These are phyloP conservation scores for Quillaja saponaria DNA, from an alignment of 306 rosid species.

Conservation along the genomic window DNA sequence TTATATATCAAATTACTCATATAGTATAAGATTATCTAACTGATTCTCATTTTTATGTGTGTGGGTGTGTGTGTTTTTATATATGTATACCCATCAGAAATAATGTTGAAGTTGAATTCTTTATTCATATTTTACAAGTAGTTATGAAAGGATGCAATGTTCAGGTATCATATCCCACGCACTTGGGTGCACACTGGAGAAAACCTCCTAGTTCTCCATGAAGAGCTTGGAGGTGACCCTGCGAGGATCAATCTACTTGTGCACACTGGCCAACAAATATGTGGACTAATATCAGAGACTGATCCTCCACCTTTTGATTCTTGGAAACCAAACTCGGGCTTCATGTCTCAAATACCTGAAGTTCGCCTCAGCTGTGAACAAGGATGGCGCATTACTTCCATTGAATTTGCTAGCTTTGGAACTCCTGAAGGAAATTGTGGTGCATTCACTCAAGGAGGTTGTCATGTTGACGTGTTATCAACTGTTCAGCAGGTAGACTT, in stretches of 20 bases:
- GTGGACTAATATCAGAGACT: not conserved
- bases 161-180: slow-evolving; percentile 39
- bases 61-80: too few relatives aligned
- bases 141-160: not conserved
- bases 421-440: not conserved
- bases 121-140: not conserved
- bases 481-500: not conserved
- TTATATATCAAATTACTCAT: too few relatives aligned
- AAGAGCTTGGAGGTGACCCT: slow-evolving; percentile 40
- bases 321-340: not conserved
- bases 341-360: not conserved
- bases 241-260: slow-evolving; percentile 21
- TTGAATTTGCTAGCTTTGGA: not conserved
- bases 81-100: too few relatives aligned
- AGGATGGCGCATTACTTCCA: not conserved
- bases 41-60: too few relatives aligned
- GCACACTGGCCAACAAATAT: slow-evolving; percentile 14
- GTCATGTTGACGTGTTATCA: not conserved
- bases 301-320: not conserved
- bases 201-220: slow-evolving; percentile 35
- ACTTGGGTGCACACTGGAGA: slow-evolving; percentile 27
- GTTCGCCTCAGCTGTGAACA: not conserved
- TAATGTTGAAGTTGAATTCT: too few relatives aligned
- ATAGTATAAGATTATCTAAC: too few relatives aligned
- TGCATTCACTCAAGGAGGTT: not conserved